Evolutionary conservation across 2,329 filamentous ascomycete genomes (phyloP), one percentile per base, ranked within the genome.

Genomic region (Aureobasidium subglaciale): DNA sequence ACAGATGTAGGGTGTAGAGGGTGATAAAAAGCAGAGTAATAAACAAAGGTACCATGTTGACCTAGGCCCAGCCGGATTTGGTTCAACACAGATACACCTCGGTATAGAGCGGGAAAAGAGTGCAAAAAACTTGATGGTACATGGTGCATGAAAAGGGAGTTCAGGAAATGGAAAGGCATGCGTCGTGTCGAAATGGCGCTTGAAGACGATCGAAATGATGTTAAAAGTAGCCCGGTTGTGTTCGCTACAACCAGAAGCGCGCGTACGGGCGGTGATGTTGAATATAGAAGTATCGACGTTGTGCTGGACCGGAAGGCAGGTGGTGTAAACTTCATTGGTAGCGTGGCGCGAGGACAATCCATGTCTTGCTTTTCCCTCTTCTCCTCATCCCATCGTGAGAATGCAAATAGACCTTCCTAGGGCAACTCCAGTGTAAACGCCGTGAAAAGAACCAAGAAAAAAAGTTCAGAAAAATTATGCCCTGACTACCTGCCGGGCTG

Each of bases 321-420:
- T 16, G 20, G 38, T 27, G 8, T 16, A 53, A n/a, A 53, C 29
- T 54, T 54, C 50, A 30, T n/a, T 54, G 37, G 38, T 42, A 54
- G 50, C 50, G 38, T 54, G 50, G 27, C 42, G 27, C 50, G 24
- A 43, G 35, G 35, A 38, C 38, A 43, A 42, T 35, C 38, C 50
- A 54, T 54, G 37, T 43, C 50, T 54, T 43, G 50, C 50, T 34
- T 42, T 54, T 54, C 50, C 50, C 24, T 43, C 35, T 54, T 24
- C 16, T 35, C 50, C 25, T 15, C 25, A 34, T 13, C 37, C 29
- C 24, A 27, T 54, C 38, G 11, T 54, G 50, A 54, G 15, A 43
- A 54, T 54, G 38, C 50, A 54, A 41, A 35, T 25, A 29, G n/a
- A 50, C 34, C 34, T 24, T n/a, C 46, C 24, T 38, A 18, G 22